A percentile compares a stretch with the other conserved stretches of the same genome.
Evolutionary conservation across 1,284 basidiomycete species (phyloP).

Genomic region (Kwoniella shivajii): DNA sequence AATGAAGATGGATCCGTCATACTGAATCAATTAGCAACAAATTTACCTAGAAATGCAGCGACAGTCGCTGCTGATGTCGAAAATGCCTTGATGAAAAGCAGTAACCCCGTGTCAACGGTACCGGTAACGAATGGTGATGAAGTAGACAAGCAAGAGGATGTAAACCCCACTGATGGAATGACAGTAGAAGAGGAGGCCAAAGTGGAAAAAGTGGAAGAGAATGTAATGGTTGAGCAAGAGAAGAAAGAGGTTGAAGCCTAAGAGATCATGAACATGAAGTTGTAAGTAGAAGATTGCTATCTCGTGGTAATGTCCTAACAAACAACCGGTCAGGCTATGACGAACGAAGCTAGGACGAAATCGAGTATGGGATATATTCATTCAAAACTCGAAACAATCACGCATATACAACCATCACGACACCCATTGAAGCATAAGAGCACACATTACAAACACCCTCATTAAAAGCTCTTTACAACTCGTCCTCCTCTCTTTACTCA

Average conservation of each 20-base stretch:
- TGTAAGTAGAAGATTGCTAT: not conserved
- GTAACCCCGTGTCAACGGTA: slow-evolving; percentile 1
- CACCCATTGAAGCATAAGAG: not conserved
- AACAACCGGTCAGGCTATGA: not conserved
- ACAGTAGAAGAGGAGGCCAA: slow-evolving; percentile 22
- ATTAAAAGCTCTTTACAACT: not conserved
- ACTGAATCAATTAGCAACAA: not conserved
- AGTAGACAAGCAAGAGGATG: slow-evolving; percentile 24
- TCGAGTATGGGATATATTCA: too few species aligned
- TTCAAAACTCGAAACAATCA: not conserved
- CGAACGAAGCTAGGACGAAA: too few species aligned
- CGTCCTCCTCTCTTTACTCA: not conserved
- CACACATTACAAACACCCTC: not conserved
- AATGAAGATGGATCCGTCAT: too few species aligned
- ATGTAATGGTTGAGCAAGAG: too few species aligned
- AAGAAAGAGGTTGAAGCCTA: not conserved
- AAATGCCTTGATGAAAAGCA: slow-evolving; percentile 45
- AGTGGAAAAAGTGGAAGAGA: slow-evolving; percentile 17
- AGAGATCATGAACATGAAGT: not conserved
- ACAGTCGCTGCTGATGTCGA: slow-evolving; percentile 43
- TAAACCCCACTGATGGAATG: slow-evolving; percentile 27
- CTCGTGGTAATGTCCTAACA: not conserved
- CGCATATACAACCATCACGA: not conserved
- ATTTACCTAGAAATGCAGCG: too few species aligned
- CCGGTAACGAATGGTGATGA: slow-evolving; percentile 24